A percentile compares a stretch with the other conserved stretches of the same genome.
Conservation (phyloP, 1,284 basidiomycete species). For the Ustilago tritici region DNA sequence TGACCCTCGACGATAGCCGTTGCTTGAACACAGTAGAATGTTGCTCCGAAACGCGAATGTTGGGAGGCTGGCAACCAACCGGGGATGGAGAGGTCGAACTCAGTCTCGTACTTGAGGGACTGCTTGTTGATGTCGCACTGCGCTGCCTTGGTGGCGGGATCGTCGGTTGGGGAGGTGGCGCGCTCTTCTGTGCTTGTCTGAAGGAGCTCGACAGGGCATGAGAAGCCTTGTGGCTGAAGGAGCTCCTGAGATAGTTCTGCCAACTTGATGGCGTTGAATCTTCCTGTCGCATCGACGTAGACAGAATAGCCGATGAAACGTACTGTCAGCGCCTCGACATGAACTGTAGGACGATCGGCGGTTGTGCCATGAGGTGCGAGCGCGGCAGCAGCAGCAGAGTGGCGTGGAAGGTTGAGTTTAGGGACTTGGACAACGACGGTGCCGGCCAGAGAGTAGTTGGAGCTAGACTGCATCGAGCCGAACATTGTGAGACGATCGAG, state of each 20-base stretch:
- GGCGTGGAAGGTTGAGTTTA: constrained; percentile 30
- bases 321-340: constrained; percentile 53
- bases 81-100: constrained; percentile 65
- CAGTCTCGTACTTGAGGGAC: constrained; percentile 59
- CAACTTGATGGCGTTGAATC: constrained; percentile 62
- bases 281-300: constrained; percentile 64
- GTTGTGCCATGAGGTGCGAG: constrained; percentile 22
- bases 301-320: constrained; percentile 63
- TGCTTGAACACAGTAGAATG: constrained; percentile 66
- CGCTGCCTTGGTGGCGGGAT: background rate
- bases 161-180: constrained; percentile 2
- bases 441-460: constrained; percentile 68
- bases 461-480: constrained; percentile 66
- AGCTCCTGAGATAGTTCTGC: constrained; percentile 57
- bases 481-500: constrained; percentile 65
- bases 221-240: constrained; percentile 43
- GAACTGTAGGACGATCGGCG: constrained; percentile 27
- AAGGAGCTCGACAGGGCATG: constrained; percentile 24
- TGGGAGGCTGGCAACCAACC: constrained; percentile 68
- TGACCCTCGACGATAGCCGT: constrained; percentile 44
- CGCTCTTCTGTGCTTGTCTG: constrained; percentile 21
- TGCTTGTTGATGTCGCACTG: background rate
- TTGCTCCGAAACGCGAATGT: constrained; percentile 62
- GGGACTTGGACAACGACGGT: constrained; percentile 50
- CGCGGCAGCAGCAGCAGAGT: constrained; percentile 30